phyloP scores from a whole-genome alignment of 139 green algal genomes.

The Coelastrella sp. region DNA sequence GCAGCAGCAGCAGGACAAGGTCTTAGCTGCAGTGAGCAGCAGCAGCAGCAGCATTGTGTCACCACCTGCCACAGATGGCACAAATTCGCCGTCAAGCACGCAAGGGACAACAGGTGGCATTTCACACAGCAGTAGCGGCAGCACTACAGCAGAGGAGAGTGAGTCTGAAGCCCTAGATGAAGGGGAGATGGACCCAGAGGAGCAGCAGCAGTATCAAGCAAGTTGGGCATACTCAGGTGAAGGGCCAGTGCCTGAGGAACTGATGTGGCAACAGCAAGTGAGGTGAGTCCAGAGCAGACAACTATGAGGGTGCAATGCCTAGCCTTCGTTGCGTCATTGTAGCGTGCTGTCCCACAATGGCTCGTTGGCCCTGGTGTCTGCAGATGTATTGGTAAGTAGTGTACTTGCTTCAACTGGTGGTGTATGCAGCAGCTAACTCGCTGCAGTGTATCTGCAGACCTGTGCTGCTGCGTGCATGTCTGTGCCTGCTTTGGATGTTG shows the following conservation, averaged over 20 bases:
- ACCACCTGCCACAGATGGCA: neutral
- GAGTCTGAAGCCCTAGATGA: constrained; percentile 23
- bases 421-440: neutral
- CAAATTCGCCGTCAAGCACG: neutral
- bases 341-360: no score
- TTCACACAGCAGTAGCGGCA: neutral
- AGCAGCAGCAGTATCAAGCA: constrained; percentile 40
- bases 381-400: no score
- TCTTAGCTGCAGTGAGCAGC: neutral
- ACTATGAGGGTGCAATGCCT: no score
- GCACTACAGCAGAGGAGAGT: neutral
- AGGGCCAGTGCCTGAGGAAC: constrained; percentile 13
- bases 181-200: constrained; percentile 38
- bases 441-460: neutral
- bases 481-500: neutral
- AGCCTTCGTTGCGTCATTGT: no score
- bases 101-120: neutral
- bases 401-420: neutral
- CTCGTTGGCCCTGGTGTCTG: no score
- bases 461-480: neutral
- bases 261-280: constrained; percentile 10
- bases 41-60: neutral
- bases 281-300: neutral
- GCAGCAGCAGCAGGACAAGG: constrained; percentile 22
- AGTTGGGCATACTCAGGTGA: constrained; percentile 4